Conservation (phyloP, 257 asterid species). For the Haberlea rhodopensis region DNA sequence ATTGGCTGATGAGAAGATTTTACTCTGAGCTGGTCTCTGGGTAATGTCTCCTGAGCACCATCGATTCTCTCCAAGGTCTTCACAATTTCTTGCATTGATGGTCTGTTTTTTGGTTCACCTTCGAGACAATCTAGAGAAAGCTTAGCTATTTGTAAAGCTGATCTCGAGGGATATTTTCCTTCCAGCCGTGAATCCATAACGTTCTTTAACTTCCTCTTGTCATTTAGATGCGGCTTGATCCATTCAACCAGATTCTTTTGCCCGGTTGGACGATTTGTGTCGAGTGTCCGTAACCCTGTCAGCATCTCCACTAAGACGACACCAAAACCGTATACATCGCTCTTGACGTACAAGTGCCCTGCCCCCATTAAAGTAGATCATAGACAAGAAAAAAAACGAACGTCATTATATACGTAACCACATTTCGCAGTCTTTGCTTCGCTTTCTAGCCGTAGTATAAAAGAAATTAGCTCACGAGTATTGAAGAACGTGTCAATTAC, state of each 20-base stretch:
- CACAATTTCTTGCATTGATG: conserved; percentile 48
- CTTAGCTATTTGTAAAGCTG: conserved; percentile 38
- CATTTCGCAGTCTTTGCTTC: background rate
- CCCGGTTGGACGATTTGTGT: conserved; percentile 35
- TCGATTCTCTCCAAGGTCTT: conserved; percentile 39
- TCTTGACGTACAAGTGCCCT: conserved; percentile 61
- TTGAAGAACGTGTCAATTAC: conserved; percentile 21
- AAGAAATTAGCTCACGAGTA: background rate
- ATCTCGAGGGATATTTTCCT: conserved; percentile 48
- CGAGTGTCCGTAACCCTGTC: conserved; percentile 52
- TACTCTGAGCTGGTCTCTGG: conserved; percentile 27
- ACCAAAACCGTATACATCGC: conserved; percentile 63
- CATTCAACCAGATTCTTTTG: conserved; percentile 46
- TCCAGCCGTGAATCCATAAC: conserved; percentile 44
- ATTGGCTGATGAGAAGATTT: conserved; percentile 24
- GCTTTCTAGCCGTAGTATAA: background rate
- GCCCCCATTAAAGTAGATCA: background rate
- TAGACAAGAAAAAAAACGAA: background rate
- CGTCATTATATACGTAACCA: background rate
- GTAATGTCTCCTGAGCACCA: conserved; percentile 30
- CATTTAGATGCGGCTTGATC: conserved; percentile 44
- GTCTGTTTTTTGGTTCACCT: conserved; percentile 41
- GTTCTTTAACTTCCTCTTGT: conserved; percentile 47
- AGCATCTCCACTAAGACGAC: conserved; percentile 62
- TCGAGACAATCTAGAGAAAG: conserved; percentile 51